phyloP scores from a whole-genome alignment of 83 land plant species.

The Picea abies region DNA sequence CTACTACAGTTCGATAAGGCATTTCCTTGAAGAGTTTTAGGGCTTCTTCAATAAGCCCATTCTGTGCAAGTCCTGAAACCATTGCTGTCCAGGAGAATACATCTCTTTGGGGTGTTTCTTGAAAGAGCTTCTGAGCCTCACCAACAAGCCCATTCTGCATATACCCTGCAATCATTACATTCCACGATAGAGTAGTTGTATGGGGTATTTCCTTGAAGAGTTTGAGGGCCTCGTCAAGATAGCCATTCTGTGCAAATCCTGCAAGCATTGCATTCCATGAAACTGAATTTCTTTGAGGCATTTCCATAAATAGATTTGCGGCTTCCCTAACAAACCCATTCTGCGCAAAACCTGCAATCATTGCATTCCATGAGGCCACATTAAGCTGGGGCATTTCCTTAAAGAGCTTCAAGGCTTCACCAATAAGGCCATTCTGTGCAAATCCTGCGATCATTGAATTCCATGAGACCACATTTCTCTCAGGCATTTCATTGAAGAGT shows the following conservation, averaged over 20 bases:
- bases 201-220: slow-evolving; percentile 30
- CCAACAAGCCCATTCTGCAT: no score
- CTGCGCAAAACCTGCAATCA: slow-evolving; percentile 53
- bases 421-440: slow-evolving; percentile 26
- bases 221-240: slow-evolving; percentile 30
- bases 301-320: slow-evolving; percentile 32
- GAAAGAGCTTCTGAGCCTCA: no score
- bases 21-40: slow-evolving; percentile 24
- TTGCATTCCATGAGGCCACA: slow-evolving; percentile 49
- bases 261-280: slow-evolving; percentile 54
- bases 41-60: slow-evolving; percentile 49
- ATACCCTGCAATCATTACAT: no score
- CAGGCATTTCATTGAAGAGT: slow-evolving; percentile 32
- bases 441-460: slow-evolving; percentile 26
- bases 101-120: no score
- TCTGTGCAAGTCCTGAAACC: slow-evolving; percentile 45
- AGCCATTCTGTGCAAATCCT: slow-evolving; percentile 44
- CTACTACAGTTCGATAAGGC: neutral
- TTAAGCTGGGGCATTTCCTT: slow-evolving; percentile 38
- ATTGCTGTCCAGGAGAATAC: slow-evolving; percentile 31
- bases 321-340: slow-evolving; percentile 50
- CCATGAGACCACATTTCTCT: slow-evolving; percentile 29
- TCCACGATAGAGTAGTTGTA: no score
- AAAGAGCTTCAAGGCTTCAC: slow-evolving; percentile 42
- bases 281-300: slow-evolving; percentile 47